Base-by-base conservation (phyloP, 2,329 filamentous ascomycete species). In the Coniochaeta ligniaria region DNA sequence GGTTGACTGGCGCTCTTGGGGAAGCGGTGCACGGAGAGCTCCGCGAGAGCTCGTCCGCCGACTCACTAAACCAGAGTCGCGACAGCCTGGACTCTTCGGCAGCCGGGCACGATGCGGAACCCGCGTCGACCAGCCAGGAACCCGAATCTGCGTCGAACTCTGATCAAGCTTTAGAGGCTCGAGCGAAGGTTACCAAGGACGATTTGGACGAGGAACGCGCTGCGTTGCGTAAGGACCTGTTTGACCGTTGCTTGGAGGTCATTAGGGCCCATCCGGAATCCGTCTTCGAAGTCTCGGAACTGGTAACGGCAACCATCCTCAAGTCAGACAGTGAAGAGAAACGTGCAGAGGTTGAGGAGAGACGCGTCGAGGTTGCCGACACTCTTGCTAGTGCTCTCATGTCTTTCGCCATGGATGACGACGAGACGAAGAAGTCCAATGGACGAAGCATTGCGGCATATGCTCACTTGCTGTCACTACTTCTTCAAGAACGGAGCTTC, bases 191-290 rank as follows among this genome's bases (percentile, higher is more conserved):
- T 35, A 89, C 90, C 0, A 81, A 92, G 61, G 91, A 97, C 61
- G 89, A 92, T 65, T 79, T 99, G 7, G 91, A 96, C 63, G 83
- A 84, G 36, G 84, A 91, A 71, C 87, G 95, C 54, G 80, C 83
- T 5, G 82, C 80, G n/a, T 79, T 98, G 45, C 85, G 91, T 43
- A 80, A 85, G 22, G 88, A 91, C 60, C 76, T 98, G 60, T 93
- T 98, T 62, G 93, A 97, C 67, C 89, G 92, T 61, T 96, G 91
- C 65, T 79, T 99, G 24, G 93, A 97, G 68, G 87, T 98, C 36
- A 87, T 99, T 59, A 90, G 94, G 71, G 88, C 89, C 41, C 93
- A 98, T 67, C 88, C 93, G 16, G 87, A 91, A 66, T 87, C 94
- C 12, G 96, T 95, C 0, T 95, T 97, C 67, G 94, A 98, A 69